phyloP scores from a whole-genome alignment of 2,329 filamentous ascomycete genomes.

The Penicillium sp. region DNA sequence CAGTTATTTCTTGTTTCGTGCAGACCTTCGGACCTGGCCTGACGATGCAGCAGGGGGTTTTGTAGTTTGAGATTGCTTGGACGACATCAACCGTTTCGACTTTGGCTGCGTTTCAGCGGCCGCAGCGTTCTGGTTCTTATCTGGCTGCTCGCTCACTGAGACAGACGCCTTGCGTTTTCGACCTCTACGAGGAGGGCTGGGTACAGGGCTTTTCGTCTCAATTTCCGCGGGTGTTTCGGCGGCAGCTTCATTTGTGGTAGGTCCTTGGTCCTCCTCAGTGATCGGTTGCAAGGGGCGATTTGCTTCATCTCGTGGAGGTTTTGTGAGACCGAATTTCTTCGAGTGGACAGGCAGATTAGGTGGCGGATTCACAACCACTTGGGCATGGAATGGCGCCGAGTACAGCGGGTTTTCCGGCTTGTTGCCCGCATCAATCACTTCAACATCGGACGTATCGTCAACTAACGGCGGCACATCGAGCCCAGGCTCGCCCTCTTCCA shows the following conservation, averaged over 20 bases:
- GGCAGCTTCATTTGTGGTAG: background rate
- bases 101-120: conserved; percentile 17
- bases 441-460: conserved; percentile 7
- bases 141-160: conserved; percentile 12
- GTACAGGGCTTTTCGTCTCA: background rate
- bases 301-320: background rate
- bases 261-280: background rate
- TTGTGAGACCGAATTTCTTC: background rate
- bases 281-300: background rate
- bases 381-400: conserved; percentile 1
- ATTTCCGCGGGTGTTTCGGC: conserved; percentile 1
- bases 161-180: conserved; percentile 32
- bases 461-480: conserved; percentile 4
- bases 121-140: conserved; percentile 1
- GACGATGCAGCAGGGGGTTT: conserved; percentile 23
- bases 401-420: conserved; percentile 1
- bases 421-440: background rate
- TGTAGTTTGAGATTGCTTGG: conserved; percentile 24
- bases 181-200: conserved; percentile 12
- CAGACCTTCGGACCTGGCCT: conserved; percentile 33
- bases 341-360: background rate
- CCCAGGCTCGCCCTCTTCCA: conserved; percentile 5
- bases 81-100: conserved; percentile 32
- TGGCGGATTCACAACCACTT: background rate
- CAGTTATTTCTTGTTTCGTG: conserved; percentile 32